Conservation (phyloP, 208 protist genomes). For the Trypanosoma avium region DNA sequence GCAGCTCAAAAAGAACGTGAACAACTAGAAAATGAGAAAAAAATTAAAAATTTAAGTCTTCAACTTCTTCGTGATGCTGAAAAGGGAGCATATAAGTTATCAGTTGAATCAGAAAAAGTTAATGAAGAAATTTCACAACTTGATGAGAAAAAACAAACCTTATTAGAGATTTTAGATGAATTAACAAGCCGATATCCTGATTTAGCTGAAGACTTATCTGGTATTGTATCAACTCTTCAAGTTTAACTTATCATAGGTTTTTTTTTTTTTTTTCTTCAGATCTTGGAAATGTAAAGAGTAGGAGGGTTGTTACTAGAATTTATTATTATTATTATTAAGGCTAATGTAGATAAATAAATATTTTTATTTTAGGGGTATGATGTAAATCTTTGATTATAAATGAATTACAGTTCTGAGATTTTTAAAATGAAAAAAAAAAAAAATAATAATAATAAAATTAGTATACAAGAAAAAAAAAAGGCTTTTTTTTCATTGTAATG, state of each 20-base stretch:
- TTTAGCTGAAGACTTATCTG: slow-evolving; percentile 45
- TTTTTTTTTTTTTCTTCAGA: too few relatives aligned
- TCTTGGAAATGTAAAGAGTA: too few relatives aligned
- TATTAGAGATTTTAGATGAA: slow-evolving; percentile 75
- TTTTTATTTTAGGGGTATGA: too few relatives aligned
- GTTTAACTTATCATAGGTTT: slow-evolving; percentile 1
- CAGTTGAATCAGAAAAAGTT: slow-evolving; percentile 64
- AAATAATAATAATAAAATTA: too few relatives aligned
- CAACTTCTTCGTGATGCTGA: slow-evolving; percentile 85
- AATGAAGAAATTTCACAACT: slow-evolving; percentile 44
- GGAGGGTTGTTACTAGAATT: too few relatives aligned
- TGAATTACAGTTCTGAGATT: too few relatives aligned
- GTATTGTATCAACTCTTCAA: slow-evolving; percentile 17
- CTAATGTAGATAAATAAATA: too few relatives aligned
- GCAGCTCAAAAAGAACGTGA: slow-evolving; percentile 61
- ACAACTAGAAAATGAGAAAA: slow-evolving; percentile 74
- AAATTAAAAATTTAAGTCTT: slow-evolving; percentile 74
- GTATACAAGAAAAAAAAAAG: too few relatives aligned
- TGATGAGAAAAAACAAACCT: slow-evolving; percentile 57
- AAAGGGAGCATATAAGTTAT: slow-evolving; percentile 80
- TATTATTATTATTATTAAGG: too few relatives aligned
- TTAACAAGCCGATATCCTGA: slow-evolving; percentile 72
- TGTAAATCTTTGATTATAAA: too few relatives aligned
- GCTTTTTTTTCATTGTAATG: too few relatives aligned
- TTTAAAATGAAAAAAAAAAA: too few relatives aligned